A percentile compares a stretch with the other conserved stretches of the same genome.
Conservation (phyloP, 2,329 filamentous ascomycete genomes). For the Fusarium tricinctum region DNA sequence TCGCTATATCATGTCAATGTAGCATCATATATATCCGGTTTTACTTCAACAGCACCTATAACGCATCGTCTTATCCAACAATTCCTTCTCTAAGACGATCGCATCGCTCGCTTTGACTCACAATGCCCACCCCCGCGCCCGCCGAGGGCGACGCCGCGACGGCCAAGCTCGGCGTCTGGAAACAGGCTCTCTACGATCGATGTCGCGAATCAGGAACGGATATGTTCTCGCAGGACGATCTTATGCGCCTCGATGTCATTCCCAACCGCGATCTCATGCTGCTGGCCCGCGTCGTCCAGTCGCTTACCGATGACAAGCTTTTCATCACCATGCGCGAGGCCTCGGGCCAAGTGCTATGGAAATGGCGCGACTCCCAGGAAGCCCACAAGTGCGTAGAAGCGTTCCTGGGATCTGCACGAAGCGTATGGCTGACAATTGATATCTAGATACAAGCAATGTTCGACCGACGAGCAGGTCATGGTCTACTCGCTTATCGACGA, state of each 20-base stretch:
- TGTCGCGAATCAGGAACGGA: constrained; percentile 65
- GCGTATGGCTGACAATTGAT: constrained; percentile 30
- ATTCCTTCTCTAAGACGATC: constrained; percentile 1
- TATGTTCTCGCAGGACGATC: constrained; percentile 71
- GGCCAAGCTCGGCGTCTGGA: constrained; percentile 65
- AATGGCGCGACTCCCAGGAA: constrained; percentile 70
- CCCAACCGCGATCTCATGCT: constrained; percentile 68
- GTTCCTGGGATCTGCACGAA: neutral
- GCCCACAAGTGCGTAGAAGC: constrained; percentile 68
- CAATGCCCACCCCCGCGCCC: constrained; percentile 51
- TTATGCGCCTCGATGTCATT: constrained; percentile 69
- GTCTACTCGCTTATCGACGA: constrained; percentile 93
- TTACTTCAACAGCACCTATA: constrained; percentile 3
- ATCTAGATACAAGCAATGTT: constrained; percentile 69
- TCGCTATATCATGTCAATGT: constrained; percentile 47
- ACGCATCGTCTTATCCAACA: neutral
- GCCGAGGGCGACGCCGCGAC: constrained; percentile 52
- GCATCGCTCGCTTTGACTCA: constrained; percentile 40
- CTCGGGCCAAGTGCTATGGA: constrained; percentile 64
- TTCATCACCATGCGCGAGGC: constrained; percentile 63
- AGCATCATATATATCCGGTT: constrained; percentile 37
- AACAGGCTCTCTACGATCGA: constrained; percentile 69
- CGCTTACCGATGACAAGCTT: constrained; percentile 71
- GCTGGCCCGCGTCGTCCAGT: constrained; percentile 69
- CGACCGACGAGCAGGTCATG: constrained; percentile 81